Evolutionary conservation across 169 alveolate species (phyloP), one percentile per base, ranked within the genome.

Genomic region (Toxoplasma gondii): DNA sequence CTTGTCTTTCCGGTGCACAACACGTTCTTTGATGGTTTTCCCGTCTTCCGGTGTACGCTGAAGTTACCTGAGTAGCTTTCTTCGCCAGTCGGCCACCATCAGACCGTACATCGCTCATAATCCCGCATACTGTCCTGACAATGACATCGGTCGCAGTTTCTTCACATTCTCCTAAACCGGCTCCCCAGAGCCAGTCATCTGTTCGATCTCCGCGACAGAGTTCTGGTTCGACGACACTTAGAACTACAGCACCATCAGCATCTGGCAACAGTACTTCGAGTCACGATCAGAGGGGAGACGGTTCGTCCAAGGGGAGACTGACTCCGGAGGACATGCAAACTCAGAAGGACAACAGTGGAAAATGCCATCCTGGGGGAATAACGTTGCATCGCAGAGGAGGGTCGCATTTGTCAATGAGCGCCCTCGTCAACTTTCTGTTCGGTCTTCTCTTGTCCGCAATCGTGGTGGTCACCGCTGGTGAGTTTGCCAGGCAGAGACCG

Each of bases 381-480:
- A 19, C 29, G 74, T 16, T 64, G 74, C 74, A 64, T 64, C 74
- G 29, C 74, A 27, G 74, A 64, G 74, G 74, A 64, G n/a, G n/a
- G 74, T 64, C 74, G 24, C 74, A 64, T 64, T 19, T 64, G 7
- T 31, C 74, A 4, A 17, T 78, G 10, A n/a, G n/a, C 31, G 39
- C 86, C 44, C 27, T 78, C 16, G 86, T 78, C 10, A 78, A 78
- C 86, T 78, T 78, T 19, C 45, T 78, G 29, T 78, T 78, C 45
- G 86, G 86, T 4, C 86, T 78, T 41, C 39, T 78, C 45, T 19
- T 78, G 39, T 78, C 86, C n/a, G 43, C 44, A 19, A 12, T 78
- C 43, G 49, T n/a, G 49, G 86, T 78, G 29, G 27, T 78, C 39
- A n/a, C 86, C n/a, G 86, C 86, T n/a, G 86, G 86, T 78, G 45